Conservation (phyloP, 192 early-diverging fungal species). For the Coemansia sp. region DNA sequence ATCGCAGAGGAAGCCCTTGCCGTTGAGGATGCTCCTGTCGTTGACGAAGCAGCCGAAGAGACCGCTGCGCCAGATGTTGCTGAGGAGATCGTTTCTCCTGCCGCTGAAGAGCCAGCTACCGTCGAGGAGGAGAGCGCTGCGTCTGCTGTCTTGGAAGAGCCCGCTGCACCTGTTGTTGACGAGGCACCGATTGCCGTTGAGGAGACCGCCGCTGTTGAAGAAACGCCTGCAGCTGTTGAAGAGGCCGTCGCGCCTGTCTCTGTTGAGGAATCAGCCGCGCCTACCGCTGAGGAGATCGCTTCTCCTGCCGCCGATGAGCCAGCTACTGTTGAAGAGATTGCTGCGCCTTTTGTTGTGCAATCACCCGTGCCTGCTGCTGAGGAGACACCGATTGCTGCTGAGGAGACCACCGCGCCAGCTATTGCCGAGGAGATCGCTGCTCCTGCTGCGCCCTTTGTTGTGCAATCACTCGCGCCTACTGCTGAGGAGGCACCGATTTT, state of each 20-base stretch:
- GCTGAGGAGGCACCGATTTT: not conserved
- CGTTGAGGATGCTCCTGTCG: not conserved
- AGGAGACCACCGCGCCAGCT: not conserved
- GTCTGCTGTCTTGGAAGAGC: too few relatives aligned
- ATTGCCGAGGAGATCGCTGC: not conserved
- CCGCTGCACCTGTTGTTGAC: too few relatives aligned
- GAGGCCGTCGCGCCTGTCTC: not conserved
- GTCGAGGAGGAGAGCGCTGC: not conserved
- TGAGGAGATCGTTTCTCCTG: too few relatives aligned
- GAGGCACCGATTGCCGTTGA: not conserved
- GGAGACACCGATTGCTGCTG: not conserved
- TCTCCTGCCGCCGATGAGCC: not conserved
- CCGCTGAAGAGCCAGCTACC: not conserved
- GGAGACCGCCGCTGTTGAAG: not conserved
- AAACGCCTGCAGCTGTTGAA: not conserved
- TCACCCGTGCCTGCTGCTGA: not conserved
- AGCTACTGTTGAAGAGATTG: not conserved
- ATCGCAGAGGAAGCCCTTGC: not conserved
- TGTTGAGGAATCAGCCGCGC: not conserved
- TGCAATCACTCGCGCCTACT: too few relatives aligned
- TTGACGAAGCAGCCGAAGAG: too few relatives aligned
- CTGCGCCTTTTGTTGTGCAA: not conserved
- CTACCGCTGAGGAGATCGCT: not conserved
- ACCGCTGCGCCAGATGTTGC: too few relatives aligned
- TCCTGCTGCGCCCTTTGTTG: not conserved